Evolutionary conservation across 176 grass and related monocot genomes (phyloP), one percentile per base, ranked within the genome.

Genomic region (Bolboschoenus planiculmis): DNA sequence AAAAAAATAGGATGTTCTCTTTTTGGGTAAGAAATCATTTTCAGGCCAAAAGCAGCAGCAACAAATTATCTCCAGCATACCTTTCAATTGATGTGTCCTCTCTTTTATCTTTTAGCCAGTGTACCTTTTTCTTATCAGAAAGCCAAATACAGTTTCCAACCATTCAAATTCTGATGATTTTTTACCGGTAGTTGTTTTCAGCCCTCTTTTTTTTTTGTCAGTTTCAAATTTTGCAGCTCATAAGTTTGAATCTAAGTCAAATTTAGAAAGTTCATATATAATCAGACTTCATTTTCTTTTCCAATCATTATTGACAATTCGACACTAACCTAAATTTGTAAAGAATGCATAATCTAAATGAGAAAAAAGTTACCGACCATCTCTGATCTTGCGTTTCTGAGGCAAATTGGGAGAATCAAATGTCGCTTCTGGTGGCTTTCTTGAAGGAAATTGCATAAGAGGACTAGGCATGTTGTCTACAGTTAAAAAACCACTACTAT

Each of bases 321-420:
- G 6, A 31, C 27, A 18, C 26, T 31, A 29, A 76, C 43, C 2
- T 47, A 40, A n/a, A 31, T 76, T 51, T 76, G 23, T 29, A 76
- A 31, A 48, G 26, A 31, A 20, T 51, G 53, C 15, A 77, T 53
- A 77, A 76, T 73, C 24, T 76, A 50, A 75, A 51, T 27, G 42
- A 77, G 24, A 18, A 62, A 74, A 42, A 75, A 53, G n/a, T 42
- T 36, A 39, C 76, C 27, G 6, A 79, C 78, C 80, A 65, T 82
- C 80, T 29, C 26, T 64, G 40, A 30, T 47, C 14, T 82, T 82
- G 80, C 80, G 80, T 82, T 82, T 82, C 15, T 66, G 54, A 47
- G 58, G 20, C 36, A 46, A 2, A 15, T 15, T 4, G 11, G n/a
- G 20, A 66, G 80, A 65, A 35, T 82, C 80, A 46, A 30, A 8